phyloP scores from a whole-genome alignment of 495 filamentous ascomycete genomes.

The Hapsidospora chrysogenum region DNA sequence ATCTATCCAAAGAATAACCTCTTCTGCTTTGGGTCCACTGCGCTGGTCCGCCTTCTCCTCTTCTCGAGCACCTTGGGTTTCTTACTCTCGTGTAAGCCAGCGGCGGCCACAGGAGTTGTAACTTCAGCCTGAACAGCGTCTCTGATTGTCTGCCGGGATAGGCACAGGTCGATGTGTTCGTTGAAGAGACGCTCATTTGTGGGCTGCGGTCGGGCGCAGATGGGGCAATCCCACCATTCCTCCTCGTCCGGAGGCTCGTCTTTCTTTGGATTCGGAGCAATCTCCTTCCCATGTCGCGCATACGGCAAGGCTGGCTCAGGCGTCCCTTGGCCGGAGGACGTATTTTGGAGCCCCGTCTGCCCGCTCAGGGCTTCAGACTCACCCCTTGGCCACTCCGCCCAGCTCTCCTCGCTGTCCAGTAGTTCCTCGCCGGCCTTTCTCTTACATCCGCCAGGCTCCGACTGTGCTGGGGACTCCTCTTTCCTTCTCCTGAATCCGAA shows the following conservation, averaged over 20 bases:
- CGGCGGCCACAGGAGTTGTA: too few species aligned
- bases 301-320: background rate
- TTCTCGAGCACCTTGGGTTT: conserved; percentile 15
- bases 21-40: conserved; percentile 23
- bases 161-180: conserved; percentile 83
- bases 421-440: conserved; percentile 3
- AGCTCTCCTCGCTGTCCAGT: conserved; percentile 24
- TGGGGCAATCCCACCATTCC: conserved; percentile 70
- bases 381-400: conserved; percentile 53
- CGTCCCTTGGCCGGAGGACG: background rate
- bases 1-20: conserved; percentile 27
- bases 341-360: background rate
- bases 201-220: conserved; percentile 56
- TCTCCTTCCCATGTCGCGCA: background rate
- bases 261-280: conserved; percentile 28
- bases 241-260: conserved; percentile 11
- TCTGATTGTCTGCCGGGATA: conserved; percentile 71
- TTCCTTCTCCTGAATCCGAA: conserved; percentile 42
- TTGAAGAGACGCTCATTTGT: conserved; percentile 74
- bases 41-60: conserved; percentile 13
- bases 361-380: conserved; percentile 6
- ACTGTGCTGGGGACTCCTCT: conserved; percentile 4
- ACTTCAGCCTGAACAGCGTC: conserved; percentile 47
- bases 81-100: conserved; percentile 10
- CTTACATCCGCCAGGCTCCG: conserved; percentile 1